Conservation (phyloP, 2,329 filamentous ascomycete genomes). For the Apiospora hydei region DNA sequence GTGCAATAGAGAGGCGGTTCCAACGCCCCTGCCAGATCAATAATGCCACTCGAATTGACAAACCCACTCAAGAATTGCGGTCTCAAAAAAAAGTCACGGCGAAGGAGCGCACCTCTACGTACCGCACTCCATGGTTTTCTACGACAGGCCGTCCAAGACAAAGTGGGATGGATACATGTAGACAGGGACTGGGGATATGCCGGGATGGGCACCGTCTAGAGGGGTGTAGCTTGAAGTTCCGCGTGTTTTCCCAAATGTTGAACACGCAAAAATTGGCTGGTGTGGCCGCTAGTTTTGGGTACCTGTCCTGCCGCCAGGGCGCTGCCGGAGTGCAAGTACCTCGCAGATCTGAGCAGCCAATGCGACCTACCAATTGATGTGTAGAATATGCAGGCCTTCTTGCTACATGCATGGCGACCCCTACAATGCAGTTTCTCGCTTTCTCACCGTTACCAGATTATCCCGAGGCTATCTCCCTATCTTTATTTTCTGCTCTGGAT, state of each 20-base stretch:
- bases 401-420: background rate
- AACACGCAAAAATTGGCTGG: slow-evolving; percentile 30
- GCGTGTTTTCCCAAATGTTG: slow-evolving; percentile 30
- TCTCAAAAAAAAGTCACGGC: slow-evolving; percentile 12
- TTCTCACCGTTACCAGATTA: background rate
- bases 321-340: background rate
- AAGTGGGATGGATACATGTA: slow-evolving; percentile 20
- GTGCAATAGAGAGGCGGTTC: slow-evolving; percentile 20
- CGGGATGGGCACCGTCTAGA: slow-evolving; percentile 1
- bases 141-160: slow-evolving; percentile 11
- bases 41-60: slow-evolving; percentile 1
- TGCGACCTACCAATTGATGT: background rate
- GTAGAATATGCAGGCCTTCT: background rate
- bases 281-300: slow-evolving; percentile 15
- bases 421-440: slow-evolving; percentile 3
- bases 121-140: slow-evolving; percentile 8
- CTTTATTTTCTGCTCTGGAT: background rate
- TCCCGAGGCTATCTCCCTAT: background rate
- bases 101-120: slow-evolving; percentile 10
- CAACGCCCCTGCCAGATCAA: slow-evolving; percentile 17
- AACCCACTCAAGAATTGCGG: slow-evolving; percentile 19
- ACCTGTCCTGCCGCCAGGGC: background rate
- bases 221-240: slow-evolving; percentile 10
- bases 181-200: slow-evolving; percentile 16
- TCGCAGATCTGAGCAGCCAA: slow-evolving; percentile 2